phyloP scores from a whole-genome alignment of 2,329 filamentous ascomycete species.

The Epichloe gansuensis region DNA sequence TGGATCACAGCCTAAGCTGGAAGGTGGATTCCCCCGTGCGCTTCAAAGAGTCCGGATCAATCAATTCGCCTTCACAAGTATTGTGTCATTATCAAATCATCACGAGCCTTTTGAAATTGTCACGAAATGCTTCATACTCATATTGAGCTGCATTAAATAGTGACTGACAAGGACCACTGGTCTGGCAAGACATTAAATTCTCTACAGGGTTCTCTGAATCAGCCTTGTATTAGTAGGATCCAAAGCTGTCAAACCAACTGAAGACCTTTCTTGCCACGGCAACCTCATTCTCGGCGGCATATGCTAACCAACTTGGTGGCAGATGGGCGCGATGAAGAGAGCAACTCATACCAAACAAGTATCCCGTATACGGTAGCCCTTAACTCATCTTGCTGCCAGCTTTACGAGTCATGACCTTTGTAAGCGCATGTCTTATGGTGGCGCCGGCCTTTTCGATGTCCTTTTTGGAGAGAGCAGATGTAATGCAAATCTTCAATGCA shows the following conservation, averaged over 20 bases:
- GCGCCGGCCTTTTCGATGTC: constrained; percentile 91
- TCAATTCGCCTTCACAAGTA: too few species aligned
- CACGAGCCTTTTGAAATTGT: background rate
- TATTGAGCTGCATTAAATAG: background rate
- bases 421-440: constrained; percentile 80
- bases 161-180: background rate
- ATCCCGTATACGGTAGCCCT: background rate
- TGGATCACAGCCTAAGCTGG: too few species aligned
- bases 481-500: constrained; percentile 83
- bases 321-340: background rate
- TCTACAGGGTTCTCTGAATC: background rate
- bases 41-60: too few species aligned
- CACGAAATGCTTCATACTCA: background rate
- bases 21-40: too few species aligned
- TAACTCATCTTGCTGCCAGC: constrained; percentile 26
- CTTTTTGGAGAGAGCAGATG: constrained; percentile 77
- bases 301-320: background rate
- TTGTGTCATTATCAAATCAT: too few species aligned
- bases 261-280: background rate
- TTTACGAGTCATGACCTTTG: constrained; percentile 70
- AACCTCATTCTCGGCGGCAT: background rate
- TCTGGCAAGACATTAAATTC: background rate
- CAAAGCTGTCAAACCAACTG: background rate
- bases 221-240: background rate
- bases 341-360: background rate